Conservation (phyloP, 169 alveolate genomes). For the Babesia caballi region DNA sequence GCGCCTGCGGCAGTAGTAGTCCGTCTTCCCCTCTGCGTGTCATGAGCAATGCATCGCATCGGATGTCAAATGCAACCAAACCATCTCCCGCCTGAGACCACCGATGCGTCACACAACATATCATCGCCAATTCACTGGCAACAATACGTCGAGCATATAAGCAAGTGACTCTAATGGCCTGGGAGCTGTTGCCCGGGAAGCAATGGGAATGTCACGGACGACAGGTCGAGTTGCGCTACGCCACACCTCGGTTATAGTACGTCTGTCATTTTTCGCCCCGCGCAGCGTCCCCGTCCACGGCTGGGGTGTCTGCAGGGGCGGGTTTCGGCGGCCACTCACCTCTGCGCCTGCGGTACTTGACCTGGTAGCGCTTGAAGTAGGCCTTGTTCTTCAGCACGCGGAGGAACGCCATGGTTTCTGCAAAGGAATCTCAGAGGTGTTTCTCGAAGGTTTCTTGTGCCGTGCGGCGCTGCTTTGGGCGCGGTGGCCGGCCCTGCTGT, state of each 20-base stretch:
- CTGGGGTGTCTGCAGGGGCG: constrained; percentile 19
- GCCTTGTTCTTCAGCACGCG: constrained; percentile 97
- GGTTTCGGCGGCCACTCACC: constrained; percentile 63
- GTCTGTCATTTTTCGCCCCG: constrained; percentile 37
- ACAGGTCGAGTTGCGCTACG: constrained; percentile 59
- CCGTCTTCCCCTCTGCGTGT: constrained; percentile 98
- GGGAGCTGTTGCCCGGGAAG: too few species aligned
- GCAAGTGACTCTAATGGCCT: too few species aligned
- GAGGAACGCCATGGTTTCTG: constrained; percentile 92
- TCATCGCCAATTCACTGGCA: too few species aligned
- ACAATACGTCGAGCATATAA: too few species aligned
- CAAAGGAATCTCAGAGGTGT: background rate
- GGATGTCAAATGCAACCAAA: too few species aligned
- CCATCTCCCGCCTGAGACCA: too few species aligned
- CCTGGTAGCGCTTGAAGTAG: constrained; percentile 98
- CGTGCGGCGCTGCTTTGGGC: background rate
- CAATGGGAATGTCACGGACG: constrained; percentile 59
- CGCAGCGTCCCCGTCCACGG: background rate
- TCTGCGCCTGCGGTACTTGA: constrained; percentile 98
- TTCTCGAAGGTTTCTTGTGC: background rate
- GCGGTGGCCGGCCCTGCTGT: background rate
- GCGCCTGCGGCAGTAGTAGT: constrained; percentile 97
- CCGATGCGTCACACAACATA: too few species aligned
- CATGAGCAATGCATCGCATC: background rate
- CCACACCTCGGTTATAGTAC: constrained; percentile 43